A percentile compares a stretch with the other conserved stretches of the same genome.
These are phyloP conservation scores for Malassezia obtusa DNA, from an alignment of 1,284 basidiomycete genomes.

Conservation along the genomic window DNA sequence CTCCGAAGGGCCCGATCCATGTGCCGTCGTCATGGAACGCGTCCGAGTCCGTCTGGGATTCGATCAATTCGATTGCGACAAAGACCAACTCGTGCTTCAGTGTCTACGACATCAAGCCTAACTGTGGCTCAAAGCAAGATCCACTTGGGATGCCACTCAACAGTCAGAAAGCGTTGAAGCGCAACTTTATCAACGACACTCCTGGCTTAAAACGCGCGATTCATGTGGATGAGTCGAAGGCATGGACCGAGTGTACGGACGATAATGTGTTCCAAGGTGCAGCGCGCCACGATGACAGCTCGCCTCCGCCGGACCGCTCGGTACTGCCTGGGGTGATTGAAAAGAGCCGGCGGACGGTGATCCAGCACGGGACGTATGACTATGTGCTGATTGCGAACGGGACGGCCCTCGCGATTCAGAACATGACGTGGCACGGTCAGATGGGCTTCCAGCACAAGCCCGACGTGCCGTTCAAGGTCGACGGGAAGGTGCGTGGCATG, in stretches of 20 bases:
- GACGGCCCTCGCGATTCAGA: constrained; percentile 32
- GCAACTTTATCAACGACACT: constrained; percentile 26
- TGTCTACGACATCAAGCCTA: constrained; percentile 4
- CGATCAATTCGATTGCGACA: background rate
- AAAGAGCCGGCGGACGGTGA: constrained; percentile 25
- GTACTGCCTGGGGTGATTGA: constrained; percentile 33
- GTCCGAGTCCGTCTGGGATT: background rate
- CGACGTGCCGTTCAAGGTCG: background rate
- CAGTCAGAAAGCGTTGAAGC: constrained; percentile 1
- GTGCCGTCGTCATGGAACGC: background rate
- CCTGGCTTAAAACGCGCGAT: constrained; percentile 35
- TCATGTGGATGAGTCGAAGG: constrained; percentile 22
- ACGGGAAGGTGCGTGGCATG: background rate
- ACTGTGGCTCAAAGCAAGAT: constrained; percentile 10
- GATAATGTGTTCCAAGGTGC: constrained; percentile 20
- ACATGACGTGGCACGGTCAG: constrained; percentile 40
- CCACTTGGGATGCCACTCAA: constrained; percentile 21
- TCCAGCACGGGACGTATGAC: constrained; percentile 38
- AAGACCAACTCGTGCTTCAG: constrained; percentile 4
- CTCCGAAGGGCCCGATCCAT: constrained; percentile 24
- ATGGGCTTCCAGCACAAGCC: constrained; percentile 35
- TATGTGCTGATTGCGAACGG: constrained; percentile 35
- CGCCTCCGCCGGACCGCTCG: constrained; percentile 8
- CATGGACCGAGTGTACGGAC: constrained; percentile 26
- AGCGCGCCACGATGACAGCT: background rate